Conservation (phyloP, 2,329 filamentous ascomycete genomes). For the Tolypocladium ovalisporum region DNA sequence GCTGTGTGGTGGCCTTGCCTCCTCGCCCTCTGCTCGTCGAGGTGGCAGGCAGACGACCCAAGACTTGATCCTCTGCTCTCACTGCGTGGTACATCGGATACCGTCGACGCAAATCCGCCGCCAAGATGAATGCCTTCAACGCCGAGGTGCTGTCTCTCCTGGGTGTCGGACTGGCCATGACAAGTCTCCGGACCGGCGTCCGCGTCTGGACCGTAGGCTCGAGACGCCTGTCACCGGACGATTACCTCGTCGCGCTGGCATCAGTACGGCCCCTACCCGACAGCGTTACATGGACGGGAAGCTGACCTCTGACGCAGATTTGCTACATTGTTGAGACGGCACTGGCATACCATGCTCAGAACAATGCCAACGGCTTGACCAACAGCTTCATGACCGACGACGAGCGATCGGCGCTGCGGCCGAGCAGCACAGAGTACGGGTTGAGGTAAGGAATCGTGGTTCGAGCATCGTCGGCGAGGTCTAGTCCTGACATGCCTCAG, state of each 20-base stretch:
- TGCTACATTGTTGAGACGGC: conserved; percentile 1
- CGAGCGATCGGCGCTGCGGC: not conserved
- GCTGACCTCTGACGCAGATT: not conserved
- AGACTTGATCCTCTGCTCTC: not conserved
- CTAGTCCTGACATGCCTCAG: conserved; percentile 1
- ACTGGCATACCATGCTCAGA: conserved; percentile 1
- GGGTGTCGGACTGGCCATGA: not conserved
- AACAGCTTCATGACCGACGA: not conserved
- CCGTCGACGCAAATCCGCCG: not conserved
- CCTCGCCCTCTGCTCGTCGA: not conserved
- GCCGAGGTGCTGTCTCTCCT: not conserved
- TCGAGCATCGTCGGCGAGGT: not conserved
- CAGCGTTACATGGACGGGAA: not conserved
- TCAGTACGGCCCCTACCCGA: not conserved
- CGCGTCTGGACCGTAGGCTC: not conserved
- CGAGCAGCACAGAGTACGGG: not conserved
- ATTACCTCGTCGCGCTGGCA: not conserved
- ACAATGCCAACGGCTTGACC: conserved; percentile 1
- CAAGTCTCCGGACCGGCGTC: not conserved
- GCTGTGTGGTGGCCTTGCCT: not conserved
- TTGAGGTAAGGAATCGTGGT: not conserved
- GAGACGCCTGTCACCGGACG: not conserved
- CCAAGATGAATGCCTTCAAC: not conserved
- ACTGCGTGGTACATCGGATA: not conserved
- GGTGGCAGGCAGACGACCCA: not conserved